Conservation (phyloP, 495 filamentous ascomycete species). For the Podospora tetraspora region DNA sequence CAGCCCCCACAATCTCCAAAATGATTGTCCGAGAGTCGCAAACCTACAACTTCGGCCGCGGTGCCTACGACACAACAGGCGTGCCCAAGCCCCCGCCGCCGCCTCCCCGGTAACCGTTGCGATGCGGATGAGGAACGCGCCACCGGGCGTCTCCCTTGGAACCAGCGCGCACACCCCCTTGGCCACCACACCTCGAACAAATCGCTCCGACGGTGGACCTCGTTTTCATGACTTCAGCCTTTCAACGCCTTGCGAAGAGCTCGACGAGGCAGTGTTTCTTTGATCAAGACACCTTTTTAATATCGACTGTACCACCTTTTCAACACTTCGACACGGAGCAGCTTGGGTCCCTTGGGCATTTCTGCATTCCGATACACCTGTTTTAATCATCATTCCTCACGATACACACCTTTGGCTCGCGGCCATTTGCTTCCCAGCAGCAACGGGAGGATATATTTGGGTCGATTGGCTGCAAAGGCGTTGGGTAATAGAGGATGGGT, state of each 20-base stretch:
- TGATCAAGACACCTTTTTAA: slow-evolving; percentile 27
- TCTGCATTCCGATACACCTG: slow-evolving; percentile 36
- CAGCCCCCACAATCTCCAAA: slow-evolving; percentile 21
- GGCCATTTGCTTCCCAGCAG: slow-evolving; percentile 38
- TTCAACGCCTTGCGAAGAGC: slow-evolving; percentile 1
- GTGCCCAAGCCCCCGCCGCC: slow-evolving; percentile 51
- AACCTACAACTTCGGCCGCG: slow-evolving; percentile 49
- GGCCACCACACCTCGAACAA: slow-evolving; percentile 6
- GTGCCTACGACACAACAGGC: slow-evolving; percentile 54
- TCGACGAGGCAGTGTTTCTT: slow-evolving; percentile 6
- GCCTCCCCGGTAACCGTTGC: slow-evolving; percentile 44
- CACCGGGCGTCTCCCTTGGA: slow-evolving; percentile 19
- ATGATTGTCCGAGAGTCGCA: slow-evolving; percentile 46
- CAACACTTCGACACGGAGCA: slow-evolving; percentile 4
- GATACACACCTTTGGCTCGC: slow-evolving; percentile 36
- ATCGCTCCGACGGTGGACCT: background rate
- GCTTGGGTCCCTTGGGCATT: background rate
- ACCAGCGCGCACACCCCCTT: slow-evolving; percentile 7
- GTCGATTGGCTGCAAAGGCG: slow-evolving; percentile 29
- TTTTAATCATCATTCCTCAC: slow-evolving; percentile 41
- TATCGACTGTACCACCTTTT: slow-evolving; percentile 24
- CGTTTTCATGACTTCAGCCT: background rate
- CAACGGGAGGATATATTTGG: slow-evolving; percentile 25
- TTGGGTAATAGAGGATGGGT: slow-evolving; percentile 31
- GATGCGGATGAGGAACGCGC: background rate